phyloP scores from a whole-genome alignment of 2,329 filamentous ascomycete species.

The Fusarium chaquense region DNA sequence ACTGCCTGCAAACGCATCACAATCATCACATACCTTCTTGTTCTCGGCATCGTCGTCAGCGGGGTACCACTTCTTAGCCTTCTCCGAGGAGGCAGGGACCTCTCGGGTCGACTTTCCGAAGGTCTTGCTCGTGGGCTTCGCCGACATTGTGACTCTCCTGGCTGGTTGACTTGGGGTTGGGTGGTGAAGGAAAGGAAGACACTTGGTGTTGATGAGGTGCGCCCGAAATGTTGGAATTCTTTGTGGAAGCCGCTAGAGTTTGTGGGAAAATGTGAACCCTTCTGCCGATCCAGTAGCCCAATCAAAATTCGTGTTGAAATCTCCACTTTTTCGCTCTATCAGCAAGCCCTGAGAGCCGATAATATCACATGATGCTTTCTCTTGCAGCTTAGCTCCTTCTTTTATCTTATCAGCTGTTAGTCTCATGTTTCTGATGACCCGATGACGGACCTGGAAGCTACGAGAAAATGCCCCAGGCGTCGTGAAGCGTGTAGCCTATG shows the following conservation, averaged over 20 bases:
- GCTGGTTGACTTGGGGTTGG: conserved; percentile 57
- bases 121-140: conserved; percentile 86
- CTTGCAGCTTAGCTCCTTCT: too few relatives aligned
- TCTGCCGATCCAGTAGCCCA: conserved; percentile 48
- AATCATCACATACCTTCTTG: conserved; percentile 81
- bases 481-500: conserved; percentile 44
- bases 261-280: conserved; percentile 61
- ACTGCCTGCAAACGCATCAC: conserved; percentile 40
- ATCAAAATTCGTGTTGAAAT: conserved; percentile 1
- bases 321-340: conserved; percentile 6
- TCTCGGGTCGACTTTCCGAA: conserved; percentile 97
- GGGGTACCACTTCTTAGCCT: conserved; percentile 99
- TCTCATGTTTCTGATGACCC: conserved; percentile 22
- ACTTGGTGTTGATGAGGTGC: conserved; percentile 52
- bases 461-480: conserved; percentile 55
- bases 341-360: conserved; percentile 38
- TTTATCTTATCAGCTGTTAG: conserved; percentile 6
- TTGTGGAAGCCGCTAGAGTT: conserved; percentile 58
- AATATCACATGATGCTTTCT: conserved; percentile 51
- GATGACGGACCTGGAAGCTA: conserved; percentile 52
- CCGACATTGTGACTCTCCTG: conserved; percentile 74
- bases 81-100: conserved; percentile 87
- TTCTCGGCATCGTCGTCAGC: conserved; percentile 88
- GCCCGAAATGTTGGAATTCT: conserved; percentile 58
- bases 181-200: conserved; percentile 53